Evolutionary conservation across 768 basidiomycete species (phyloP).

Genomic region (Phylloporus rhodoxanthus): DNA sequence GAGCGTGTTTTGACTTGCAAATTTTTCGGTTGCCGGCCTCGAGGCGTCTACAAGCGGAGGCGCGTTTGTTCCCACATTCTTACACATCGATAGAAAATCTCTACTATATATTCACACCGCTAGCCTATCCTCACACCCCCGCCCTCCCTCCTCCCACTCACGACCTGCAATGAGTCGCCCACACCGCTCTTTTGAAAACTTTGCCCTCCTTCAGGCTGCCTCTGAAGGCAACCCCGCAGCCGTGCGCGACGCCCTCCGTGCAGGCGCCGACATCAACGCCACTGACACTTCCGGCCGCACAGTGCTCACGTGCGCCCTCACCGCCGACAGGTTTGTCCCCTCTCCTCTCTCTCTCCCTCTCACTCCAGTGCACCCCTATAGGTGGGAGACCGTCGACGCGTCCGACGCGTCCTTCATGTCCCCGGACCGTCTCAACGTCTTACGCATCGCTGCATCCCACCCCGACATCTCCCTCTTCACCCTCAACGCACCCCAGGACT

Average conservation of each 20-base stretch:
- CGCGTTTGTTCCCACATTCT: constrained; percentile 3
- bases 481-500: constrained; percentile 66
- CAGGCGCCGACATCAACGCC: constrained; percentile 65
- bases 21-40: constrained; percentile 15
- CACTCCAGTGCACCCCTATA: constrained; percentile 27
- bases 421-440: constrained; percentile 47
- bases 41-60: constrained; percentile 19
- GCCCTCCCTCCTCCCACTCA: constrained; percentile 10
- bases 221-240: constrained; percentile 50
- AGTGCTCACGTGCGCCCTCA: constrained; percentile 61
- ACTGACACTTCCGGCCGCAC: constrained; percentile 57
- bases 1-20: neutral
- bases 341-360: neutral
- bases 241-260: constrained; percentile 46
- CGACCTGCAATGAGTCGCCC: constrained; percentile 34
- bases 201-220: constrained; percentile 49
- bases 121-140: no score
- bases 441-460: constrained; percentile 50
- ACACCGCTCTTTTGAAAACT: constrained; percentile 37
- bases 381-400: constrained; percentile 67
- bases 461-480: constrained; percentile 60
- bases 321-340: constrained; percentile 59
- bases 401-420: constrained; percentile 66
- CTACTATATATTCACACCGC: no score
- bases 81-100: constrained; percentile 28